These are phyloP conservation scores for Helianthus tuberosus DNA, from an alignment of 129 eudicot genomes.

Conservation along the genomic window DNA sequence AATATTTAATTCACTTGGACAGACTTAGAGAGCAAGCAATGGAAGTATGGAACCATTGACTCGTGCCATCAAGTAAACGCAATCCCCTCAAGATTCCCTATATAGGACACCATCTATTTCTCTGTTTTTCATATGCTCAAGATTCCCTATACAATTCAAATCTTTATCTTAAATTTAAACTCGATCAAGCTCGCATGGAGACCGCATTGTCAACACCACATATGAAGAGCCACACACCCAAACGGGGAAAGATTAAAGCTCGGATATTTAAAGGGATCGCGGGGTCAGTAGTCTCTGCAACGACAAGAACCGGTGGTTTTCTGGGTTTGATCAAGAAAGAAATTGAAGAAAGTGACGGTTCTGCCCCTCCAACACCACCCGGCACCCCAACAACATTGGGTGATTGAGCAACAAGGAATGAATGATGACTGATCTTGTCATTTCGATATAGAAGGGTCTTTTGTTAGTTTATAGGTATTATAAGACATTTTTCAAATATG, in stretches of 20 bases:
- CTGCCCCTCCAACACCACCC: not conserved
- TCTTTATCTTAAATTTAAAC: not conserved
- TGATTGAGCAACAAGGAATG: too few species aligned
- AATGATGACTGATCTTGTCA: too few species aligned
- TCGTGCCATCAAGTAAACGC: not conserved
- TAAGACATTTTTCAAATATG: too few species aligned
- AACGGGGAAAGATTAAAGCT: conserved; percentile 23
- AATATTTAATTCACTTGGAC: not conserved
- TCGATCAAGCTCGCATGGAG: conserved; percentile 11
- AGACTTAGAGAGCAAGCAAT: not conserved
- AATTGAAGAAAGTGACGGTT: conserved; percentile 18
- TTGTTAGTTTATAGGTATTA: too few species aligned
- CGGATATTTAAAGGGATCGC: conserved; percentile 20
- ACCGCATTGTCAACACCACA: not conserved
- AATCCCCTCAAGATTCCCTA: not conserved
- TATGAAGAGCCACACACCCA: conserved; percentile 4
- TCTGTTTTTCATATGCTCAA: not conserved
- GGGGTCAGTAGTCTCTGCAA: conserved; percentile 1
- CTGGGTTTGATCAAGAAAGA: conserved; percentile 31
- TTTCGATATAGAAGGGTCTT: too few species aligned
- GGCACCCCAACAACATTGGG: too few species aligned
- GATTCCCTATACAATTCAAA: too few species aligned
- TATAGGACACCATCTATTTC: not conserved
- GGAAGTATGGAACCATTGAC: not conserved
- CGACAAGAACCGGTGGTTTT: not conserved